Base-by-base conservation (phyloP, 495 filamentous ascomycete species). In the Cryomyces minteri region DNA sequence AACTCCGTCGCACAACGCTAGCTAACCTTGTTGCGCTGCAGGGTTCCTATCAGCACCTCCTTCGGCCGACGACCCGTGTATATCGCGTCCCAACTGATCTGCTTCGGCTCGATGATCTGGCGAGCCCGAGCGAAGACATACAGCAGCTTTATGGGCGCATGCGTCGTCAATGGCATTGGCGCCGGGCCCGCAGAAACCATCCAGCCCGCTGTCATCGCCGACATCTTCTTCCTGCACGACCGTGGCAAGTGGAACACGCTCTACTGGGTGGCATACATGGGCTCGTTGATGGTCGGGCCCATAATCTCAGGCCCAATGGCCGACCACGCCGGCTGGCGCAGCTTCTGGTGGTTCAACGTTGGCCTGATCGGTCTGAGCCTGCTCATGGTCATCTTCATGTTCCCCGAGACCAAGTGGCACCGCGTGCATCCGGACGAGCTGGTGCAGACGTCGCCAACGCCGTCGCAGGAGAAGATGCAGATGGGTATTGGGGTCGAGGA, bases 201-300 rank as follows among this genome's bases (percentile, higher is more conserved):
- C 4, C 70, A 73, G 40, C 74, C 76, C 0, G 68, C 73, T 43
- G 68, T 82, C 25, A 80, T 80, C 46, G 68, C 74, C 9, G 77
- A 80, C 47, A 72, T 78, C 44, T 74, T 76, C 57, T 80, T 80
- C 60, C 57, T 80, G 1, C 74, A 82, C 53, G 75, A 80, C 50
- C 65, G 77, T 39, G 77, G 77, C 28, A 70, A 71, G 36, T 75
- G 76, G 53, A 76, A 80, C 46, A 79, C 76, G 0, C 62, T 79
- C 9, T 80, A 80, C 55, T 80, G 75, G 58, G 74, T 70, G 12
- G 64, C 61, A 11, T 70, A 58, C 61, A 70, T 59, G 62, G 56
- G 56, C 1, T 61, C 60, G 25, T 50, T 70, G 10, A 66, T 65
- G 62, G 63, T 68, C 29, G 75, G 67, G 0, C 71, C 77, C 4